Evolutionary conservation across 176 grass and related monocot genomes (phyloP), one percentile per base, ranked within the genome.

Genomic region (Dendrocalamus sinicus): DNA sequence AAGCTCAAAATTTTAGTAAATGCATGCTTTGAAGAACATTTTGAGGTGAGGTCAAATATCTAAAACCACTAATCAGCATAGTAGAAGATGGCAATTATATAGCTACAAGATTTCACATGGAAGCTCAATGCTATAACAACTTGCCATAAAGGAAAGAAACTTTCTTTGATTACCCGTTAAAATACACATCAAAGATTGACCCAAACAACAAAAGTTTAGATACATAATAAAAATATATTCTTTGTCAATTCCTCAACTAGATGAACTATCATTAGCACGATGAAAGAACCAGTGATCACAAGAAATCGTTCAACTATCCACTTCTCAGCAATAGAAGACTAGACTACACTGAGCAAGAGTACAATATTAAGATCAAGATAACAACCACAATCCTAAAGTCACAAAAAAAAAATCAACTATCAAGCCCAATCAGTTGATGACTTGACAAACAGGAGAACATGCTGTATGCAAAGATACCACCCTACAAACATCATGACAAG

Each of bases 231-330:
- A 22, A 52, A 37, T 15, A 12, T 52, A 39, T 67, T 15, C 3
- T 53, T 68, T 24, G 32, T 32, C 20, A 39, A 51, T 84, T 76
- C 74, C 67, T 54, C 10, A 63, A 26, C 23, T 73, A 65, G 19
- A 72, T 88, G 67, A 83, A 65, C 16, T 79, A 28, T 84, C 66
- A 78, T 55, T 72, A 72, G 24, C 53, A 48, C 46, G 6, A 80
- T 28, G 8, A 64, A 83, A 77, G 43, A 1, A 84, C 10, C 43
- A 66, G 66, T 5, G 19, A 45, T 63, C 52, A 77, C 75, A 45
- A 70, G 63, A 60, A 88, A 77, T 62, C n/a, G 77, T 83, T 70
- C 72, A 70, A 43, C 0, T 24, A 77, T 40, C 17, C 30, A 58
- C 41, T 69, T 88, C 12, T 72, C 73, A 54, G 53, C 80, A 71